These are phyloP conservation scores for Monilinia vaccinii-corymbosi DNA, from an alignment of 2,329 filamentous ascomycete genomes.

Conservation along the genomic window DNA sequence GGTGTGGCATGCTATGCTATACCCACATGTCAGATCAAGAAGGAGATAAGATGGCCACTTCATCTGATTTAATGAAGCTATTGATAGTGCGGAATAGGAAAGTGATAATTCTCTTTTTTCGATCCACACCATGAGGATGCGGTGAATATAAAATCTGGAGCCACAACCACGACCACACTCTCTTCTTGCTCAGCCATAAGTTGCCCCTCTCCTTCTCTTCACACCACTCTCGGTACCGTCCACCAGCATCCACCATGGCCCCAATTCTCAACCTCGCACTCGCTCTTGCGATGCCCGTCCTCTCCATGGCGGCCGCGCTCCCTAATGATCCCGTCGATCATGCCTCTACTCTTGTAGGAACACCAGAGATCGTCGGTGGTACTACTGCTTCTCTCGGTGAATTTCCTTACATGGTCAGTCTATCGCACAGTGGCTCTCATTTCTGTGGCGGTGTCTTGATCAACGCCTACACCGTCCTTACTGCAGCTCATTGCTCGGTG, in stretches of 20 bases:
- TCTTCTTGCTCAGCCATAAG: background rate
- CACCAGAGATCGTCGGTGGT: constrained; percentile 12
- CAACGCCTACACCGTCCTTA: constrained; percentile 20
- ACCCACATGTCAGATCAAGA: background rate
- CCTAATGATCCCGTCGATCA: background rate
- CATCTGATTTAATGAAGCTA: background rate
- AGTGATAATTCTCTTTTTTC: background rate
- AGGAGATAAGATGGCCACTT: background rate
- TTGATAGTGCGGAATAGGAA: background rate
- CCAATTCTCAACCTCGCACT: background rate
- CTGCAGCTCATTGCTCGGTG: constrained; percentile 20
- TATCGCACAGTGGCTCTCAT: constrained; percentile 11
- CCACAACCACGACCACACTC: background rate
- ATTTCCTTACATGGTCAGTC: constrained; percentile 20
- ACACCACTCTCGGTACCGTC: background rate
- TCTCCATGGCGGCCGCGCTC: background rate
- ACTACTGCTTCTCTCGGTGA: constrained; percentile 14
- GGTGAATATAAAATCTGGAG: background rate
- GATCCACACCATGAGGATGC: background rate
- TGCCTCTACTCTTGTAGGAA: background rate
- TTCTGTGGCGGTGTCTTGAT: constrained; percentile 20
- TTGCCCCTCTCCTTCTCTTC: background rate
- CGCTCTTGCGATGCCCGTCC: background rate
- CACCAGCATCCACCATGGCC: background rate
- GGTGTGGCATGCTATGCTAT: too few species aligned